Evolutionary conservation across 2,329 filamentous ascomycete species (phyloP), one percentile per base, ranked within the genome.

Genomic region (Fusarium sp.): DNA sequence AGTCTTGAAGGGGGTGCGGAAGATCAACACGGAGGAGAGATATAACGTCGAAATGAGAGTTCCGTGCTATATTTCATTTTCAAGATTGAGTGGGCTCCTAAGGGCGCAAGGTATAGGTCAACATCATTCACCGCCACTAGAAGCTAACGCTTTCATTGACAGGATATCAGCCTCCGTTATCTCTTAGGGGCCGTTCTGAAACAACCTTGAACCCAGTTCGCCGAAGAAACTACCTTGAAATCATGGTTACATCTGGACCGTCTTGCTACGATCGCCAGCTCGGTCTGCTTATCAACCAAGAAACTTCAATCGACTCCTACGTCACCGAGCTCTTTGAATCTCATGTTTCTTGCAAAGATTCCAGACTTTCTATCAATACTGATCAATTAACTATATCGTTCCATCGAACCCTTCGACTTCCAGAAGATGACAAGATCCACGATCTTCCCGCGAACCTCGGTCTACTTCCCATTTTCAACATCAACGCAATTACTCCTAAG

Each of bases 391-490:
- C 34, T 17, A 17, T 38, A 17, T 15, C 39, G 1, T 58, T 63
- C 40, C 58, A 58, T 31, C 53, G 59, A 10, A 63, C 59, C 10
- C 17, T 63, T 18, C 34, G 59, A 10, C 42, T 63, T 5, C 59
- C 59, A 4, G 59, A 63, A 36, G 49, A 53, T 17, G 39, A 22
- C 15, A 10, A 20, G 24, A 7, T 40, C 6, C 48, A 58, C 15
- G 15, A 63, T 10, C 53, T 58, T 5, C 59, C 59, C 1, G 28
- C 48, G 17, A 49, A 54, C 11, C 17, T 63, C 8, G 48, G 59
- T 20, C 48, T 39, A 14, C 48, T 63, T 26, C 54, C 59, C 17
- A 48, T 63, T n/a, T 46, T 28, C 2, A 63, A 54, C 31, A 45
- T 53, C 5, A 38, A 54, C 6, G 26, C 34, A 5, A 45, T 63